Base-by-base conservation (phyloP, 1,284 basidiomycete genomes). In the Malassezia japonica region DNA sequence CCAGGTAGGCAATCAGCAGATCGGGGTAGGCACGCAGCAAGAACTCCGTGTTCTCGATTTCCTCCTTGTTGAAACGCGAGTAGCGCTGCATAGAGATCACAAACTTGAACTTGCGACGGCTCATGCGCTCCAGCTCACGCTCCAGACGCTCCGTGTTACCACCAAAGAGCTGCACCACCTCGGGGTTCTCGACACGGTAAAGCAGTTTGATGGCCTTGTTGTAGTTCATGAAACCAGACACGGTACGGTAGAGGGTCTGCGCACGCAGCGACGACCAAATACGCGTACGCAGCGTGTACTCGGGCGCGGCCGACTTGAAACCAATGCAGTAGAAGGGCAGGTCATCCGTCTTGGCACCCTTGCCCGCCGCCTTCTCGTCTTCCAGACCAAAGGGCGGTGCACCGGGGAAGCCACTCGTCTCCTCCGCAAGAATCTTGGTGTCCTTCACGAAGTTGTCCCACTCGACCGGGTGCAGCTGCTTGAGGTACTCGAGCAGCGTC, bases 361-460 rank as follows among this genome's bases (percentile, higher is more conserved):
- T 67, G 39, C 61, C 53, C 25, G 60, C 61, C 2, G 60, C 53
- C 62, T 70, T 71, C 35, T 71, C 67, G 40, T 72, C 70, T 47
- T 74, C 76, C 87, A 78, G 77, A 53, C 82, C 82, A 70, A 87
- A 87, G 1, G 87, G 86, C 67, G 80, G 77, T 27, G 64, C 72
- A 29, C 84, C 86, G 57, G 84, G 85, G 74, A 84, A 88, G 77
- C 86, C 83, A 33, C 83, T 83, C 12, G 88, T 86, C 75, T 98
- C 92, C 74, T 96, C 91, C 1, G 92, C 92, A 45, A 98, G 79
- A 61, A 98, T 98, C 80, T 94, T 98, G 73, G 94, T 98, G 74
- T 98, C 92, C 78, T 91, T 91, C 68, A 98, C 92, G 63, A 98
- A 98, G 76, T 98, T 98, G 77, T 95, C 89, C 92, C 92, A 98